phyloP scores from a whole-genome alignment of 805 yeast genomes.

The Peterozyma toletana region DNA sequence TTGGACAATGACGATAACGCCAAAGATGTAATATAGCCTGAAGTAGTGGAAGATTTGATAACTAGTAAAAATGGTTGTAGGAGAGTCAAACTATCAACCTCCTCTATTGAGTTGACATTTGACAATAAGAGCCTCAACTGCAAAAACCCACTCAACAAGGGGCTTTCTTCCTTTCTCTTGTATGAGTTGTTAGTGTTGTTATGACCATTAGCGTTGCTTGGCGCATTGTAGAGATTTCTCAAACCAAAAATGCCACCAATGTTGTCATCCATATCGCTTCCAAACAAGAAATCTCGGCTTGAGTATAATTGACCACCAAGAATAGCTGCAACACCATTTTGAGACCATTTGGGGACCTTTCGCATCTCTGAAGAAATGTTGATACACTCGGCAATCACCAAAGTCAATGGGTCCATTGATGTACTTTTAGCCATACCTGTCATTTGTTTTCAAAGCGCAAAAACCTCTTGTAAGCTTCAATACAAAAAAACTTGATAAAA shows the following conservation, averaged over 20 bases:
- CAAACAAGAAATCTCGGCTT: constrained; percentile 16
- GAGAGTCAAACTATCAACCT: constrained; percentile 64
- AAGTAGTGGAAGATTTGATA: constrained; percentile 75
- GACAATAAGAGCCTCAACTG: constrained; percentile 69
- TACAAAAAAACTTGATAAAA: too few relatives aligned
- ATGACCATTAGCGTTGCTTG: constrained; percentile 11
- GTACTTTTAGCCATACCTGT: not conserved
- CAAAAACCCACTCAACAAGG: constrained; percentile 71
- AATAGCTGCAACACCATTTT: constrained; percentile 79
- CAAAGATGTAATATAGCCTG: constrained; percentile 78
- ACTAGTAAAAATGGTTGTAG: constrained; percentile 83
- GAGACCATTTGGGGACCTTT: constrained; percentile 69
- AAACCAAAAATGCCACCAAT: constrained; percentile 19
- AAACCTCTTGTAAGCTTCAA: too few relatives aligned
- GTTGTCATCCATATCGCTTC: constrained; percentile 24
- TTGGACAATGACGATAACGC: constrained; percentile 73
- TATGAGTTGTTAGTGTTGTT: constrained; percentile 21
- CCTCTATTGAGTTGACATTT: constrained; percentile 41
- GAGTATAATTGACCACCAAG: constrained; percentile 46
- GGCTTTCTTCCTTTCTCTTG: constrained; percentile 23
- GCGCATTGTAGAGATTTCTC: constrained; percentile 5
- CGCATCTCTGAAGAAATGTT: constrained; percentile 85
- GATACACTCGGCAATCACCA: constrained; percentile 85
- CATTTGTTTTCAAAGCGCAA: too few relatives aligned
- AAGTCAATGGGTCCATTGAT: constrained; percentile 64